Evolutionary conservation across 2,329 filamentous ascomycete species (phyloP).

Genomic region (Diaporthe destruens): DNA sequence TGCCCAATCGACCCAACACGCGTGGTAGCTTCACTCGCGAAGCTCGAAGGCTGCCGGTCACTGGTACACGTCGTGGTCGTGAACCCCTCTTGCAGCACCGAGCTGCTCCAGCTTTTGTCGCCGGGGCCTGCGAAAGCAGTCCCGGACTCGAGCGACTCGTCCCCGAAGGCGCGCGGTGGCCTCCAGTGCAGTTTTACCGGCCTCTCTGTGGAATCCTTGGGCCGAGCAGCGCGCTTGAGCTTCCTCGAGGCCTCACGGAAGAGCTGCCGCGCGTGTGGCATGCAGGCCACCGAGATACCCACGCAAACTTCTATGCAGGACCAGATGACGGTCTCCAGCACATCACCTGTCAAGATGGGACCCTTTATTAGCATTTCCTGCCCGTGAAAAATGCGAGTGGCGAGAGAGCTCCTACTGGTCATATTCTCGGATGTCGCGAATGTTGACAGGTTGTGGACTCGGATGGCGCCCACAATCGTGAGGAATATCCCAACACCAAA

Average conservation of each 20-base stretch:
- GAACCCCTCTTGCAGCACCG: not conserved
- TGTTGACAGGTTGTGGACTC: not conserved
- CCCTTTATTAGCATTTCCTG: not conserved
- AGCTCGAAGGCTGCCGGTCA: conserved; percentile 2
- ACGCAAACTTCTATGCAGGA: conserved; percentile 10
- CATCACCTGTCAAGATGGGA: not conserved
- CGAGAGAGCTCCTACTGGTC: not conserved
- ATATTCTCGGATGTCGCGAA: not conserved
- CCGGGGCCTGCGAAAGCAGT: not conserved
- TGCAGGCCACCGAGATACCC: conserved; percentile 9
- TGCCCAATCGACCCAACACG: conserved; percentile 8
- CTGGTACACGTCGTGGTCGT: conserved; percentile 15
- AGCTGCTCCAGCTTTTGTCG: conserved; percentile 16
- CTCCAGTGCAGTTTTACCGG: not conserved
- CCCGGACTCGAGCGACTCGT: not conserved
- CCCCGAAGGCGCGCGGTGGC: not conserved
- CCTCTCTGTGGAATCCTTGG: not conserved
- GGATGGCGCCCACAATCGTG: not conserved
- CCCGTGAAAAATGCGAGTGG: not conserved
- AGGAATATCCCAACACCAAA: conserved; percentile 18
- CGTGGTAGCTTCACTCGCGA: not conserved
- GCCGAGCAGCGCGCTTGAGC: not conserved
- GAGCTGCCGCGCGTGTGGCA: conserved; percentile 24
- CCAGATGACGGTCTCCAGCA: not conserved
- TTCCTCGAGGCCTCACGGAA: conserved; percentile 3